A percentile compares a stretch with the other conserved stretches of the same genome.
Conservation (phyloP, 495 filamentous ascomycete genomes). For the Penicillium egyptiacum region DNA sequence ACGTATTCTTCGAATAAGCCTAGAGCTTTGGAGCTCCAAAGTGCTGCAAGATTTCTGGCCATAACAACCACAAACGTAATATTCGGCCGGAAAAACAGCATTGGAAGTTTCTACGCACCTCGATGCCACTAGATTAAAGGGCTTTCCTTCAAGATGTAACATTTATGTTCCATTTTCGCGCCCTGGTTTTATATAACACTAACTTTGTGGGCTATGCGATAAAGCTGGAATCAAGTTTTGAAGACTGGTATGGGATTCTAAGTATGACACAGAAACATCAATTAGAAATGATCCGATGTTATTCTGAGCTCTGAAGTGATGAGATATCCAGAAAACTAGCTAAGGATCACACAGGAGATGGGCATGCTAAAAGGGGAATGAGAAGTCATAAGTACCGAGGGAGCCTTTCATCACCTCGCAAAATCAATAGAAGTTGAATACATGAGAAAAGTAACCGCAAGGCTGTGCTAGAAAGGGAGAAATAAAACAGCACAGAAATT, state of each 20-base stretch:
- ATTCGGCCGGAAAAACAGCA: no score
- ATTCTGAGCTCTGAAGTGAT: background rate
- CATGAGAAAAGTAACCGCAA: conserved; percentile 14
- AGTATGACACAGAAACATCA: background rate
- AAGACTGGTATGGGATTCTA: background rate
- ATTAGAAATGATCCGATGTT: background rate
- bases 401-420: conserved; percentile 17
- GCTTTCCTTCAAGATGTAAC: no score
- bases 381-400: conserved; percentile 17
- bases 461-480: conserved; percentile 13
- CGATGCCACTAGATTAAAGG: no score
- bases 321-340: conserved; percentile 8
- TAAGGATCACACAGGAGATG: conserved; percentile 8
- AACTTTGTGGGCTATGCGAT: background rate
- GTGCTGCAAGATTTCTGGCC: no score
- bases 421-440: conserved; percentile 21
- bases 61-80: no score
- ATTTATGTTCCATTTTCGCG: no score
- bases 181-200: no score
- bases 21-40: no score
- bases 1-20: no score
- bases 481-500: conserved; percentile 3
- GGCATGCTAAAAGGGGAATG: conserved; percentile 18
- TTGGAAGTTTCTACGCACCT: no score
- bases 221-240: background rate